Evolutionary conservation across 2,329 filamentous ascomycete species (phyloP).

Genomic region (Colletotrichum sp.): DNA sequence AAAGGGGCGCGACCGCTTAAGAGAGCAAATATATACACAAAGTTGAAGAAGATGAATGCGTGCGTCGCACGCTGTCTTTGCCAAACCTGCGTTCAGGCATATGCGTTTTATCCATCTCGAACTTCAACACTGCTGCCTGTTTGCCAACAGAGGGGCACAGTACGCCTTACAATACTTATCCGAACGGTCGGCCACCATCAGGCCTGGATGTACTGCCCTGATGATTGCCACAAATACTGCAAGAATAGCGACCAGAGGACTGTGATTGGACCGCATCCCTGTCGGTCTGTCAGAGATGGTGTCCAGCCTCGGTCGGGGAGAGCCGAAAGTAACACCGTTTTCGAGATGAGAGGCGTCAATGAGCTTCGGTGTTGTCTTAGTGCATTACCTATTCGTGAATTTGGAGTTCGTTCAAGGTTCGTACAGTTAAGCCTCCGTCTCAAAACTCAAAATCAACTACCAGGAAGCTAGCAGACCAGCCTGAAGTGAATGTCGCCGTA

Average conservation of each 20-base stretch:
- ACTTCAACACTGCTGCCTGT: background rate
- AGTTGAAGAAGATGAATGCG: background rate
- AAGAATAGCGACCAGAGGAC: background rate
- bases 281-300: background rate
- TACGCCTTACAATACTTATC: background rate
- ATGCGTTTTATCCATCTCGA: background rate
- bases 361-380: background rate
- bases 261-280: background rate
- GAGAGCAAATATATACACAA: background rate
- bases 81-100: background rate
- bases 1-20: no score
- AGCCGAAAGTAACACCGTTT: background rate
- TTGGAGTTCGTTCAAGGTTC: background rate
- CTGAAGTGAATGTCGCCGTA: background rate
- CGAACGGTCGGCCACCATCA: background rate
- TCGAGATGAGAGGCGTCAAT: background rate
- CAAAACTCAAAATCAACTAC: background rate
- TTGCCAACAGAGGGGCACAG: background rate
- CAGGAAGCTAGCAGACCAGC: background rate
- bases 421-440: fast-evolving
- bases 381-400: background rate
- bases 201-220: background rate
- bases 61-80: background rate
- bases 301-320: background rate
- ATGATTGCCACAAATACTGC: background rate